These are phyloP conservation scores for Euphorbia schlechtendalii DNA, from an alignment of 441 rosid genomes.

Conservation along the genomic window DNA sequence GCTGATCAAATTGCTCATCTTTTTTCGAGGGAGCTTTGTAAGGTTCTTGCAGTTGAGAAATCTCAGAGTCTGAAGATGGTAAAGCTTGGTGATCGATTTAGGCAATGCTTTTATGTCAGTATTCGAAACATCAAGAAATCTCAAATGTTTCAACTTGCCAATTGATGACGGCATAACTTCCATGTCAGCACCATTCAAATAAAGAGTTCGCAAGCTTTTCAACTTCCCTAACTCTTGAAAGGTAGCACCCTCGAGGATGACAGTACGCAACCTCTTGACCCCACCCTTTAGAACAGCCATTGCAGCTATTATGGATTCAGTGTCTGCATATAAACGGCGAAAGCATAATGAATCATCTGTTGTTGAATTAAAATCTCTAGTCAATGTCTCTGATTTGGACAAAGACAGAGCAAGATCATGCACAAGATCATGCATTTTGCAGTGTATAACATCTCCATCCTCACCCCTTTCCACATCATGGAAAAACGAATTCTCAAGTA, in stretches of 20 bases:
- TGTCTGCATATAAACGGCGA: conserved; percentile 3
- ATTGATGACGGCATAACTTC: conserved; percentile 17
- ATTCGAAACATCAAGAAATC: conserved; percentile 21
- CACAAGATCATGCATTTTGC: conserved; percentile 29
- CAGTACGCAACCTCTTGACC: conserved; percentile 4
- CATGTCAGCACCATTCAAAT: not conserved
- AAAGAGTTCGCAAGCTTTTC: conserved; percentile 19
- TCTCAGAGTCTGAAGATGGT: conserved; percentile 9
- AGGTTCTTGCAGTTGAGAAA: conserved; percentile 14
- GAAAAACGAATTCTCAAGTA: conserved; percentile 20
- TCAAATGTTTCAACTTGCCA: conserved; percentile 9
- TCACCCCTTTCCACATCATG: conserved; percentile 22
- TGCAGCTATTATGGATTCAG: too few relatives aligned
- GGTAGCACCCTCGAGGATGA: not conserved
- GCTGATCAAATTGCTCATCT: conserved; percentile 17
- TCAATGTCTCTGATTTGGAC: not conserved
- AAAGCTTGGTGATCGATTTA: conserved; percentile 18
- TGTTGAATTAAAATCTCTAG: not conserved
- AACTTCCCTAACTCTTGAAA: not conserved
- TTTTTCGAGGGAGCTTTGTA: conserved; percentile 13
- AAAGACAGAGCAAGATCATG: conserved; percentile 12
- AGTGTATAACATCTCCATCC: not conserved
- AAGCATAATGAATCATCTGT: not conserved
- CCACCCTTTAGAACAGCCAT: not conserved
- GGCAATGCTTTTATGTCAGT: conserved; percentile 18